Evolutionary conservation across 352 stramenopile species (phyloP).

Genomic region (Halophytophthora polymorphica): DNA sequence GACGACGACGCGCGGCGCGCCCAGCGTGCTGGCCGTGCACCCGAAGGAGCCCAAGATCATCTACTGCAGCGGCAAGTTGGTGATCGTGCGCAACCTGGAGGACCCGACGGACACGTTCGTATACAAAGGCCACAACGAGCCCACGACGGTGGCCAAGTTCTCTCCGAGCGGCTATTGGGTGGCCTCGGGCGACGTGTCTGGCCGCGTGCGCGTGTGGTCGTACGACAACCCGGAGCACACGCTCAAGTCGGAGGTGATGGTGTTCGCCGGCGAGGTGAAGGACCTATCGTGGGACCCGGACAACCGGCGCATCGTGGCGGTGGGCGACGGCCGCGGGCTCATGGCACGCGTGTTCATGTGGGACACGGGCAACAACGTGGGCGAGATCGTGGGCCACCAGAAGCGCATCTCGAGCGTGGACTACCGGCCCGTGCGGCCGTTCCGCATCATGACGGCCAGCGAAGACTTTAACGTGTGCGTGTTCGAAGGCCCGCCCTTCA

Average conservation of each 20-base stretch:
- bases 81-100: conserved; percentile 87
- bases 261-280: conserved; percentile 90
- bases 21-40: conserved; percentile 70
- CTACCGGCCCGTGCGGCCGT: conserved; percentile 93
- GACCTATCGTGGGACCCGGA: conserved; percentile 96
- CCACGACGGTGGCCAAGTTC: conserved; percentile 92
- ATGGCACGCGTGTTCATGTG: conserved; percentile 93
- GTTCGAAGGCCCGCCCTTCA: conserved; percentile 95
- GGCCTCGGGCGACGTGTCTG: conserved; percentile 85
- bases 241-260: conserved; percentile 92
- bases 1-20: conserved; percentile 65
- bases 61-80: conserved; percentile 90
- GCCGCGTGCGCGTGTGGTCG: conserved; percentile 95
- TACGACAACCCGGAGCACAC: conserved; percentile 97
- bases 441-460: conserved; percentile 93
- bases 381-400: conserved; percentile 92
- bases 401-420: conserved; percentile 92
- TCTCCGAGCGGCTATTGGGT: conserved; percentile 95
- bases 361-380: conserved; percentile 95
- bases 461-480: conserved; percentile 96
- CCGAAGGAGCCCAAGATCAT: conserved; percentile 89
- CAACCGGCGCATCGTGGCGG: conserved; percentile 92
- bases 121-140: conserved; percentile 94
- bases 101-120: conserved; percentile 89
- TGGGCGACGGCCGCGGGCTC: conserved; percentile 79